Evolutionary conservation across 73 alveolate species (phyloP).

Genomic region (Stentor coeruleus): DNA sequence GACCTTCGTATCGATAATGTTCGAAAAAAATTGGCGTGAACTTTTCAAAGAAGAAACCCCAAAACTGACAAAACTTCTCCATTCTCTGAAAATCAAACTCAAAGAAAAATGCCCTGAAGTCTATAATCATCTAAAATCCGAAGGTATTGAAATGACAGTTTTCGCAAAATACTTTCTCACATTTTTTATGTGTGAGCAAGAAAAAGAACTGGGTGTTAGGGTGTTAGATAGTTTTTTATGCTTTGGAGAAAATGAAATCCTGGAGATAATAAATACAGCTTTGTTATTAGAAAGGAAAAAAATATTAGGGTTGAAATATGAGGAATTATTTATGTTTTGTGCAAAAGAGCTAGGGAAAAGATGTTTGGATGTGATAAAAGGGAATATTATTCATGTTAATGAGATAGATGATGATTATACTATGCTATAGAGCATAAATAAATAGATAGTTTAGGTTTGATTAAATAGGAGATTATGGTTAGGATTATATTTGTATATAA

Average conservation of each 20-base stretch:
- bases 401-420: too few species aligned
- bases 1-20: constrained; percentile 39
- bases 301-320: constrained; percentile 2
- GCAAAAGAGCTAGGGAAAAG: background rate
- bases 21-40: constrained; percentile 20
- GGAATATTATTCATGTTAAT: too few species aligned
- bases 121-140: background rate
- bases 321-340: constrained; percentile 17
- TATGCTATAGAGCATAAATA: too few species aligned
- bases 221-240: constrained; percentile 8
- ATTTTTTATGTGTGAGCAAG: background rate
- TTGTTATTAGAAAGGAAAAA: constrained; percentile 18
- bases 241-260: background rate
- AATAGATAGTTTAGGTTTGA: too few species aligned
- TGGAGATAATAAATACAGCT: background rate
- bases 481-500: too few species aligned
- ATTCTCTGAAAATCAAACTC: background rate
- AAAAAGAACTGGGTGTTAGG: background rate
- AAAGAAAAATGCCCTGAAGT: background rate
- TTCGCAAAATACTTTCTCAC: constrained; percentile 10
- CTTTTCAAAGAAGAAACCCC: constrained; percentile 21
- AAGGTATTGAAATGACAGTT: background rate
- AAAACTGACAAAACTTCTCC: background rate
- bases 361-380: too few species aligned
- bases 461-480: too few species aligned